Percentiles rank a stretch among this genome's conserved stretches.
Evolutionary conservation across 2,329 filamentous ascomycete genomes (phyloP).

Genomic region (Fusarium chlamydosporum): DNA sequence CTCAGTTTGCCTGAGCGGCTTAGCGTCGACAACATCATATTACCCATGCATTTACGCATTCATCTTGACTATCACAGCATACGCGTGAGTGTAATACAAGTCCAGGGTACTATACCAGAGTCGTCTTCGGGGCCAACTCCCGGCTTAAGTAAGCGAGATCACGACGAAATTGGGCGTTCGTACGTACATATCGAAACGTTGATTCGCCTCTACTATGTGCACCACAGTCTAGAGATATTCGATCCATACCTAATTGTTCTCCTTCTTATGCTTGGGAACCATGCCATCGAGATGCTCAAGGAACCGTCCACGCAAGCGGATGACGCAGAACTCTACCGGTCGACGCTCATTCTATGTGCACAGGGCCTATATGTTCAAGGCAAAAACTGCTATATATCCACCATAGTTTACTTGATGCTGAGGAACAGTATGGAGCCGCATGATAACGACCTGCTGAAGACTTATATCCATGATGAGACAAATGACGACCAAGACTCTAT

Average conservation of each 20-base stretch:
- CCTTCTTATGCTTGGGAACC: neutral
- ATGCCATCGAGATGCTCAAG: neutral
- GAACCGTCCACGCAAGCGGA: no score
- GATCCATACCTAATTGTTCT: neutral
- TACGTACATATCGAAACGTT: neutral
- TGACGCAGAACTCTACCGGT: neutral
- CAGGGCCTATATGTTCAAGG: neutral
- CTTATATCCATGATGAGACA: neutral
- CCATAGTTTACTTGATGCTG: neutral
- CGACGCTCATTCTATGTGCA: neutral
- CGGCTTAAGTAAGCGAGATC: no score
- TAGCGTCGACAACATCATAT: neutral
- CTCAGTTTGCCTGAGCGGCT: neutral
- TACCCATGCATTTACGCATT: neutral
- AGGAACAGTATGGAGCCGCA: neutral
- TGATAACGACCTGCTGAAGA: neutral
- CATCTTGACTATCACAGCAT: conserved; percentile 5
- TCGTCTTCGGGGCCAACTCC: no score
- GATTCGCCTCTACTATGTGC: neutral
- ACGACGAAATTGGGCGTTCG: neutral
- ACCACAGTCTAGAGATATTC: neutral
- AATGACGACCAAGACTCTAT: neutral
- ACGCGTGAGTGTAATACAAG: no score
- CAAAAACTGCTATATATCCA: neutral
- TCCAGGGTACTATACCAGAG: no score